Conservation (phyloP, 352 stramenopile genomes). For the Globisporangium spinosum region DNA sequence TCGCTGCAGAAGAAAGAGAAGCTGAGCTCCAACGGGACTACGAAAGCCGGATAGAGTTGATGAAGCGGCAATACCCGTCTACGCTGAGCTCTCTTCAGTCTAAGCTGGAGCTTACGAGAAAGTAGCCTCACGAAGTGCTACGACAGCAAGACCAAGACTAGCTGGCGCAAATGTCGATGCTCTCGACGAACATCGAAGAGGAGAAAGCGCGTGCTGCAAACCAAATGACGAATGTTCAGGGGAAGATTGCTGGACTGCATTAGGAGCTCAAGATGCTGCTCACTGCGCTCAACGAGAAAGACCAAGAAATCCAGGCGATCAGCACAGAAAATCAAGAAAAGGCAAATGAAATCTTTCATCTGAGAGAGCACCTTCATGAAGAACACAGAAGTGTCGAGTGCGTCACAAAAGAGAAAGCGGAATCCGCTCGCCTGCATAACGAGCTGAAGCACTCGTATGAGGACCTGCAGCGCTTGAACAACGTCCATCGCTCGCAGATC, state of each 20-base stretch:
- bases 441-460: constrained; percentile 45
- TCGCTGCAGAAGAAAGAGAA: constrained; percentile 35
- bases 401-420: constrained; percentile 39
- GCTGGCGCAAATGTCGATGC: constrained; percentile 47
- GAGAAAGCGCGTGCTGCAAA: constrained; percentile 40
- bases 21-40: constrained; percentile 21
- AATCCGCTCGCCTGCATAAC: constrained; percentile 21
- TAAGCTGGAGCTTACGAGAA: constrained; percentile 39
- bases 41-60: constrained; percentile 22
- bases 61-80: constrained; percentile 17
- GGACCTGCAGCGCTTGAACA: constrained; percentile 61
- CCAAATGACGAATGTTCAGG: constrained; percentile 42
- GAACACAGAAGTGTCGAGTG: constrained; percentile 29
- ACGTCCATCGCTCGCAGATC: constrained; percentile 70
- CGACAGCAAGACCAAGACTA: constrained; percentile 63
- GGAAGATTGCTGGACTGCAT: constrained; percentile 49
- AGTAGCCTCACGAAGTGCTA: constrained; percentile 46
- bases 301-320: constrained; percentile 42
- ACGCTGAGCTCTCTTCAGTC: constrained; percentile 20
- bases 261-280: constrained; percentile 76
- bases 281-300: constrained; percentile 51
- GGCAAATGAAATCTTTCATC: constrained; percentile 22
- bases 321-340: constrained; percentile 27
- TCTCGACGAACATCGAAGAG: constrained; percentile 39
- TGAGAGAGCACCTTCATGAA: constrained; percentile 38